A percentile compares a stretch with the other conserved stretches of the same genome.
Evolutionary conservation across 2,329 filamentous ascomycete genomes (phyloP).

Genomic region (Aureobasidium vineae): DNA sequence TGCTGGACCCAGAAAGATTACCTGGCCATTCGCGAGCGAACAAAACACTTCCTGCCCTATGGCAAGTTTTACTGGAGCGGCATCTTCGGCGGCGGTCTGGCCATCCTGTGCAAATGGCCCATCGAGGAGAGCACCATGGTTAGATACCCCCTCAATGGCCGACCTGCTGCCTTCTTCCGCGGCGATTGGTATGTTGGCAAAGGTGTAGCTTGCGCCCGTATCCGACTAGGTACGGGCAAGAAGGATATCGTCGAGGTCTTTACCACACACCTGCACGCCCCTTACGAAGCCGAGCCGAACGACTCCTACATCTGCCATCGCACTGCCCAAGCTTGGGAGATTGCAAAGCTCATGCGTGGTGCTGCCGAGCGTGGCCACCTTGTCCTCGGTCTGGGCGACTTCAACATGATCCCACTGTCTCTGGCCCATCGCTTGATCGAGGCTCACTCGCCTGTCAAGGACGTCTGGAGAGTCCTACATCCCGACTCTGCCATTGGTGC

Average conservation of each 20-base stretch:
- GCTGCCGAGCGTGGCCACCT: slow-evolving; percentile 78
- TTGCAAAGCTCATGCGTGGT: slow-evolving; percentile 80
- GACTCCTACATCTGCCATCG: slow-evolving; percentile 90
- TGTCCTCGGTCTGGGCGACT: slow-evolving; percentile 84
- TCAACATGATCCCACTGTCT: slow-evolving; percentile 91
- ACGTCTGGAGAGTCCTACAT: slow-evolving; percentile 81
- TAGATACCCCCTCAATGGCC: slow-evolving; percentile 84
- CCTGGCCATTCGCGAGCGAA: slow-evolving; percentile 69
- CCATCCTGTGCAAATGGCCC: slow-evolving; percentile 86
- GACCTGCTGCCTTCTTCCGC: slow-evolving; percentile 88
- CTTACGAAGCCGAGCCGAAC: slow-evolving; percentile 74
- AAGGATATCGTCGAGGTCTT: slow-evolving; percentile 82
- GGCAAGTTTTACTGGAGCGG: slow-evolving; percentile 92
- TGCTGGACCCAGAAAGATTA: slow-evolving; percentile 90
- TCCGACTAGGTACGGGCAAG: slow-evolving; percentile 64
- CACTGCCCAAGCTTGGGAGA: slow-evolving; percentile 91
- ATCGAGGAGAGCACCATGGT: slow-evolving; percentile 87
- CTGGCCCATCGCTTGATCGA: slow-evolving; percentile 81
- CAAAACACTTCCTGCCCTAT: slow-evolving; percentile 73
- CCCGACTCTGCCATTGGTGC: slow-evolving; percentile 80
- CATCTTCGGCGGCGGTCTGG: slow-evolving; percentile 84
- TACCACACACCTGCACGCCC: slow-evolving; percentile 88
- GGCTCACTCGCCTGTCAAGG: slow-evolving; percentile 70
- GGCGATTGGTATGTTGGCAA: slow-evolving; percentile 98
- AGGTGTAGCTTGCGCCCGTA: slow-evolving; percentile 79